Conservation (phyloP, 1,284 basidiomycete genomes). For the Rhodofomes roseus region DNA sequence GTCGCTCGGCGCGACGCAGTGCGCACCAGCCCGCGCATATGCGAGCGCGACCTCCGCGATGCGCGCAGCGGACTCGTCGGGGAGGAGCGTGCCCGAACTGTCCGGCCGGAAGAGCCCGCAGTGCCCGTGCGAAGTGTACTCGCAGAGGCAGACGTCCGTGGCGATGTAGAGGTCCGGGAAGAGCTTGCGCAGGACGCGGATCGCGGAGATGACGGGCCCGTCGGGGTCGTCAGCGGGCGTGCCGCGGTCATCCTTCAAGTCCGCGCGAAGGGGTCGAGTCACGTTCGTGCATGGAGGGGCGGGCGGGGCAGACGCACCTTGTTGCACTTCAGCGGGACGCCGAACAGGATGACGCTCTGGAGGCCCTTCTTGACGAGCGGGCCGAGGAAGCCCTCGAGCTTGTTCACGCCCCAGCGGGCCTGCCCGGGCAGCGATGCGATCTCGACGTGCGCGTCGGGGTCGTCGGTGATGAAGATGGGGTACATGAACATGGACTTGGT, state of each 20-base stretch:
- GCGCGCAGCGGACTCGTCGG: constrained; percentile 64
- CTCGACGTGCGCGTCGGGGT: constrained; percentile 76
- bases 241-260: constrained; percentile 72
- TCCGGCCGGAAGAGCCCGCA: constrained; percentile 82
- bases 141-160: constrained; percentile 97
- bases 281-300: background rate
- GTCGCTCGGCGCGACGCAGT: constrained; percentile 98
- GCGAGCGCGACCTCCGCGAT: constrained; percentile 91
- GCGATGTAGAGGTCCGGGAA: constrained; percentile 89
- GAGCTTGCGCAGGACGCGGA: constrained; percentile 70
- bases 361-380: constrained; percentile 91
- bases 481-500: constrained; percentile 96
- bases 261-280: background rate
- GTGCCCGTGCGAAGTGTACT: constrained; percentile 98
- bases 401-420: constrained; percentile 92
- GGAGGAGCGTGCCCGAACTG: constrained; percentile 71
- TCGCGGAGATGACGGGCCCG: constrained; percentile 92
- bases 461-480: constrained; percentile 95
- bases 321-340: constrained; percentile 81
- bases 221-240: constrained; percentile 86
- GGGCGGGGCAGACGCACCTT: constrained; percentile 58
- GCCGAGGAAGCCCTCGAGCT: constrained; percentile 82
- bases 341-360: constrained; percentile 92
- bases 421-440: constrained; percentile 84
- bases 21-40: constrained; percentile 93